Percentiles rank a stretch among this genome's conserved stretches.
Conservation (phyloP, 2,329 filamentous ascomycete species). For the Tolypocladium tundrense region DNA sequence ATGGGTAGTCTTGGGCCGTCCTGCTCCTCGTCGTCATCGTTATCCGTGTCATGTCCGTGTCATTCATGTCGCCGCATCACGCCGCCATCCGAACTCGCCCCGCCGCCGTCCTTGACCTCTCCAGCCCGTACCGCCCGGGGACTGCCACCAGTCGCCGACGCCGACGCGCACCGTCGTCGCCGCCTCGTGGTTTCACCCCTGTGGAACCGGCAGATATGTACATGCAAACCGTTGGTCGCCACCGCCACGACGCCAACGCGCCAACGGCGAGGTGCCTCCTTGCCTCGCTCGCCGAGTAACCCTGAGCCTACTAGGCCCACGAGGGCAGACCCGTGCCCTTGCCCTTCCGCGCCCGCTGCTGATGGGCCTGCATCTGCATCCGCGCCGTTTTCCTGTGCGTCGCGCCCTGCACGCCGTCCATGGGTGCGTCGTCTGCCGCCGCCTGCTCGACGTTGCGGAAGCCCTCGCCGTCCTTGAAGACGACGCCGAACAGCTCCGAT, state of each 20-base stretch:
- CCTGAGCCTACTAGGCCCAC: background rate
- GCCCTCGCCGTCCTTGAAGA: constrained; percentile 72
- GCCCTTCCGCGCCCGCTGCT: background rate
- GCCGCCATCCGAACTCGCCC: background rate
- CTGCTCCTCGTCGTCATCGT: background rate
- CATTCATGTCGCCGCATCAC: background rate
- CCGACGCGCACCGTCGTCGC: background rate
- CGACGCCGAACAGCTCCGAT: constrained; percentile 54
- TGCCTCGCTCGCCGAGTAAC: background rate
- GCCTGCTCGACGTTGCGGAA: constrained; percentile 31
- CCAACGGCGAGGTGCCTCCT: background rate
- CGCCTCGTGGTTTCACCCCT: background rate
- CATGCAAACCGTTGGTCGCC: background rate
- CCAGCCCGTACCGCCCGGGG: background rate
- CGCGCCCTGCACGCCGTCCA: constrained; percentile 14
- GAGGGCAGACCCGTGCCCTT: background rate
- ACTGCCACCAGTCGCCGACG: background rate
- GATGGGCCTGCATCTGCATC: background rate
- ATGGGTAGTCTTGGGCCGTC: background rate
- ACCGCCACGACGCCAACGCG: background rate
- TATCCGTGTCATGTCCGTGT: background rate
- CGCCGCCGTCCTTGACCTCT: background rate
- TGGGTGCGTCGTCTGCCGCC: constrained; percentile 15
- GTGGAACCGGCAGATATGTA: background rate
- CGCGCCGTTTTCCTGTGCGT: constrained; percentile 5